A percentile compares a stretch with the other conserved stretches of the same genome.
These are phyloP conservation scores for Populus nigra DNA, from an alignment of 345 rosid species.

Conservation along the genomic window DNA sequence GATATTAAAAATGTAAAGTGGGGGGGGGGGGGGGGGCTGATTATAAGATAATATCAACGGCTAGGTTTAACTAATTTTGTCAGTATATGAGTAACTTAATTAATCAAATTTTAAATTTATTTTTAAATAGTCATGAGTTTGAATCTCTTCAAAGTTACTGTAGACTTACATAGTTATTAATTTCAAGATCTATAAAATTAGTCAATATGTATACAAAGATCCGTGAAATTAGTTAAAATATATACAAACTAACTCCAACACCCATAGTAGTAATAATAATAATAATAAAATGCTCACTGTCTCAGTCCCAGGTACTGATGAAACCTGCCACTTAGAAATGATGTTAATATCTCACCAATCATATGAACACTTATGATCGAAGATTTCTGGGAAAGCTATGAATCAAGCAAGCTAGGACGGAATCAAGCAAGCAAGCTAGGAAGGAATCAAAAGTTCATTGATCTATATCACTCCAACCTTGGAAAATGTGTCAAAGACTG, in stretches of 20 bases:
- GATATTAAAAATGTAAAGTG: not conserved
- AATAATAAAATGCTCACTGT: not conserved
- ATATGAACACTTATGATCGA: not conserved
- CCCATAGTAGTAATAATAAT: no score
- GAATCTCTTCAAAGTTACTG: no score
- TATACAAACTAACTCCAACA: rapidly evolving
- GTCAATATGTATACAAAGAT: no score
- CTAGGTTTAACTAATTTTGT: no score
- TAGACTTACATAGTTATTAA: no score
- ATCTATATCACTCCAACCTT: not conserved
- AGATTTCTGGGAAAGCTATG: not conserved
- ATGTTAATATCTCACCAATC: not conserved
- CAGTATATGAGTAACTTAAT: no score
- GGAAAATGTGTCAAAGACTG: not conserved
- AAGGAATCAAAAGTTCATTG: not conserved
- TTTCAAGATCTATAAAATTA: no score
- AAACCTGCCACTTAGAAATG: not conserved
- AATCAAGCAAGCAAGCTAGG: not conserved
- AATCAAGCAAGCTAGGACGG: not conserved
- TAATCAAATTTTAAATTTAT: no score
- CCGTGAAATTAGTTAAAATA: rapidly evolving
- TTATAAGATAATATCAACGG: no score
- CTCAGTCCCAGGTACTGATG: not conserved
- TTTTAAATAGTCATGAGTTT: no score
- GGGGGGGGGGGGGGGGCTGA: no score